Percentiles rank a stretch among this genome's conserved stretches.
These are phyloP conservation scores for Middelhovenomyces tepae DNA, from an alignment of 805 yeast genomes.

Conservation along the genomic window DNA sequence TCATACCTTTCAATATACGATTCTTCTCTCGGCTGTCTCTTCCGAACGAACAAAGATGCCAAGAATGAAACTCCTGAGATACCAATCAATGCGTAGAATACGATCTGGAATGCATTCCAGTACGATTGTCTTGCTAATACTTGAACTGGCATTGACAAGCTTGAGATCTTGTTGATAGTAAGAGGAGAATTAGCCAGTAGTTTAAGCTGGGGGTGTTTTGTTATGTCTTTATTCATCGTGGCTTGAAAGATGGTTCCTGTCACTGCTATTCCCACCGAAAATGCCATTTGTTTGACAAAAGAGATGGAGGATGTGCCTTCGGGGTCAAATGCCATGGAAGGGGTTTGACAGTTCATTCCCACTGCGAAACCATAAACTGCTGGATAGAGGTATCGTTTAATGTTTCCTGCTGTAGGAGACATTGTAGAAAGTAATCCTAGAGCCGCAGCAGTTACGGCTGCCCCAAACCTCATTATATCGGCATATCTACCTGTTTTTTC, in stretches of 20 bases:
- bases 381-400: constrained; percentile 37
- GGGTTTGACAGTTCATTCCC: constrained; percentile 42
- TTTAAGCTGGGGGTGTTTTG: constrained; percentile 18
- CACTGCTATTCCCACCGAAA: constrained; percentile 37
- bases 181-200: constrained; percentile 14
- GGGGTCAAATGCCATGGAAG: constrained; percentile 38
- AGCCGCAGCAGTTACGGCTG: constrained; percentile 35
- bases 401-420: constrained; percentile 28
- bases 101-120: constrained; percentile 13
- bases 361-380: constrained; percentile 39
- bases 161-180: constrained; percentile 13
- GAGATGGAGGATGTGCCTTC: constrained; percentile 40
- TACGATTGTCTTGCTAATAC: constrained; percentile 12
- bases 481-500: constrained; percentile 35
- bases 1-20: constrained; percentile 1
- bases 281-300: constrained; percentile 32
- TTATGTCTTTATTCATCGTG: constrained; percentile 35
- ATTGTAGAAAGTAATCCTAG: constrained; percentile 38
- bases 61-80: constrained; percentile 15
- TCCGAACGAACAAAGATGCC: constrained; percentile 13
- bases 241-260: constrained; percentile 35
- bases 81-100: constrained; percentile 17
- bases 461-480: constrained; percentile 32
- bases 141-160: constrained; percentile 7
- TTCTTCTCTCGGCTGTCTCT: constrained; percentile 10